Conservation (phyloP, 1,139 yeast genomes). For the Spathaspora jeffriesii region DNA sequence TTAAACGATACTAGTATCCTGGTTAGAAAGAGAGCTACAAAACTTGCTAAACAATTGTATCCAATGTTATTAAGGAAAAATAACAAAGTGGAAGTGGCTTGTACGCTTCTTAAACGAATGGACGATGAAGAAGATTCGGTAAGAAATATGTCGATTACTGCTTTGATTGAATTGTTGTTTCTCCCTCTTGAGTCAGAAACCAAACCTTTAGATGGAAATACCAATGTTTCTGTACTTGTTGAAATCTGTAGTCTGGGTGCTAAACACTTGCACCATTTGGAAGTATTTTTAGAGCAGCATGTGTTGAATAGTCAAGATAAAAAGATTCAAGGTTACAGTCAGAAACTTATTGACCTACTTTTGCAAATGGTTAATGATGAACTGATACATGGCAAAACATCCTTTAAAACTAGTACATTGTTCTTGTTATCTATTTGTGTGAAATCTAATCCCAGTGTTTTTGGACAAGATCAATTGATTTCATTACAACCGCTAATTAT, state of each 20-base stretch:
- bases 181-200: slow-evolving; percentile 7
- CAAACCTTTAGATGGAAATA: background rate
- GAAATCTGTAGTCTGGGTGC: slow-evolving; percentile 33
- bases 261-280: slow-evolving; percentile 42
- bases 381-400: slow-evolving; percentile 7
- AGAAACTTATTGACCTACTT: slow-evolving; percentile 4
- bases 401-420: slow-evolving; percentile 32
- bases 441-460: slow-evolving; percentile 47
- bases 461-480: slow-evolving; percentile 65
- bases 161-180: slow-evolving; percentile 50
- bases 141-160: slow-evolving; percentile 41
- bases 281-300: slow-evolving; percentile 28
- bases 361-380: slow-evolving; percentile 27
- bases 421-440: slow-evolving; percentile 56
- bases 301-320: slow-evolving; percentile 28
- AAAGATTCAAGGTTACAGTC: background rate
- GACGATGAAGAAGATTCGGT: slow-evolving; percentile 74
- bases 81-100: slow-evolving; percentile 45
- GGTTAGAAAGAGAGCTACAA: slow-evolving; percentile 65
- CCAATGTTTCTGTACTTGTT: slow-evolving; percentile 30
- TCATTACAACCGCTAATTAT: slow-evolving; percentile 60
- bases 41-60: slow-evolving; percentile 53
- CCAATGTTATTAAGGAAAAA: slow-evolving; percentile 24
- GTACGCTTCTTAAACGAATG: slow-evolving; percentile 50
- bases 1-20: slow-evolving; percentile 60